Evolutionary conservation across 495 filamentous ascomycete genomes (phyloP).

Genomic region (Lichenothelia convexa): DNA sequence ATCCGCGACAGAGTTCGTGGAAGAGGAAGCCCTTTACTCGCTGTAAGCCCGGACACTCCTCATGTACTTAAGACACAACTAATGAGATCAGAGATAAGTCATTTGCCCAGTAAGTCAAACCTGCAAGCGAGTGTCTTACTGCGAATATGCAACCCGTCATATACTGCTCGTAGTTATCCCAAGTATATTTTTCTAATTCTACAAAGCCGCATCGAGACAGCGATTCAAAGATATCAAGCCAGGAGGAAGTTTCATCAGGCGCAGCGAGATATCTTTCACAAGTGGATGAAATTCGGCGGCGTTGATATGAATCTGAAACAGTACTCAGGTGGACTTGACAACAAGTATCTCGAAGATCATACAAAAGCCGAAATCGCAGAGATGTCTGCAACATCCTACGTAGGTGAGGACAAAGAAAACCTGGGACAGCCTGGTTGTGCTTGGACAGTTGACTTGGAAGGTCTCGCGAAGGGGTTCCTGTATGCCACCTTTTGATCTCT

Average conservation of each 20-base stretch:
- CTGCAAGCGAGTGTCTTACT: too few species aligned
- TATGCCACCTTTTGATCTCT: slow-evolving; percentile 20
- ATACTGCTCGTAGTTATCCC: slow-evolving; percentile 4
- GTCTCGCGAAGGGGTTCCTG: slow-evolving; percentile 62
- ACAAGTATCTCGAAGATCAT: slow-evolving; percentile 34
- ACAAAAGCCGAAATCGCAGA: slow-evolving; percentile 41
- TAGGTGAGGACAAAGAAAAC: slow-evolving; percentile 23
- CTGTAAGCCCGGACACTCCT: too few species aligned
- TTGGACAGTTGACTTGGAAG: slow-evolving; percentile 69
- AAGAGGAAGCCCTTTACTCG: slow-evolving; percentile 32
- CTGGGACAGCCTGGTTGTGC: too few species aligned
- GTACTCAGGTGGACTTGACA: slow-evolving; percentile 42
- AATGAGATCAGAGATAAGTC: too few species aligned
- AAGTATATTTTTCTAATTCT: slow-evolving; percentile 28
- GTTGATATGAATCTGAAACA: slow-evolving; percentile 46
- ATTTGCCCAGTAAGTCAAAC: too few species aligned
- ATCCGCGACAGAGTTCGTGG: slow-evolving; percentile 41
- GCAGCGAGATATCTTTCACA: slow-evolving; percentile 47
- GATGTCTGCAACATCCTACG: slow-evolving; percentile 40
- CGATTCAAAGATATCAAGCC: slow-evolving; percentile 60
- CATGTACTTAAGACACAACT: too few species aligned
- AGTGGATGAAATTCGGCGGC: slow-evolving; percentile 72
- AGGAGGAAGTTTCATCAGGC: slow-evolving; percentile 52
- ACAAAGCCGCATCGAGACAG: slow-evolving; percentile 54
- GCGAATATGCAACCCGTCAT: too few species aligned